Percentiles rank a stretch among this genome's conserved stretches.
Evolutionary conservation across 2,329 filamentous ascomycete species (phyloP).

Genomic region (Ambrosiella cleistominuta): DNA sequence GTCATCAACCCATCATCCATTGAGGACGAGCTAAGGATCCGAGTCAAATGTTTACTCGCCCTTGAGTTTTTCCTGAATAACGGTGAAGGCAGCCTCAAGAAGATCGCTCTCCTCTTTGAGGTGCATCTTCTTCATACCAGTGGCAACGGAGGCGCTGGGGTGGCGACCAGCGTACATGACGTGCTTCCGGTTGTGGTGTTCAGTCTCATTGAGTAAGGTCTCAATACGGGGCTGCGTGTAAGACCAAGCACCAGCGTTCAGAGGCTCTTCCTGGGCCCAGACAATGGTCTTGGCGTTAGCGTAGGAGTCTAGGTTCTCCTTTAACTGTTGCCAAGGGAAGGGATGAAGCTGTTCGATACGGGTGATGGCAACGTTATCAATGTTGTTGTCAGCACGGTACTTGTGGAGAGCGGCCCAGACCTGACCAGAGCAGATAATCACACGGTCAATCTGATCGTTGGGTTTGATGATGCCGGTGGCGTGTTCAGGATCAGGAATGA

Average conservation of each 20-base stretch:
- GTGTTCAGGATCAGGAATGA: conserved; percentile 82
- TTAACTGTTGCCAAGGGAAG: conserved; percentile 94
- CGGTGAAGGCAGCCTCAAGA: conserved; percentile 45
- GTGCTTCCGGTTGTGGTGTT: conserved; percentile 84
- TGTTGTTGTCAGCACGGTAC: conserved; percentile 69
- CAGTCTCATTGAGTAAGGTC: conserved; percentile 81
- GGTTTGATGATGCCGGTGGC: conserved; percentile 54
- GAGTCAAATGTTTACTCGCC: conserved; percentile 31
- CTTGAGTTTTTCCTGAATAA: conserved; percentile 53
- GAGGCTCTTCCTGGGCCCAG: conserved; percentile 92
- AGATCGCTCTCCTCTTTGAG: conserved; percentile 85
- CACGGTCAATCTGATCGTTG: conserved; percentile 76
- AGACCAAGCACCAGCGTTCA: conserved; percentile 93
- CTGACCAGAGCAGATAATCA: conserved; percentile 87
- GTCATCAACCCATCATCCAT: no score
- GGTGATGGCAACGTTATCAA: conserved; percentile 84
- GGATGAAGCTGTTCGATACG: conserved; percentile 96
- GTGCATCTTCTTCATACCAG: conserved; percentile 75
- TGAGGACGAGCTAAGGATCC: no score
- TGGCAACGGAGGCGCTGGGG: conserved; percentile 85
- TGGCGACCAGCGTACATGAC: conserved; percentile 94
- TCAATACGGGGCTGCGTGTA: conserved; percentile 96
- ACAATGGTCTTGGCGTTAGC: conserved; percentile 96
- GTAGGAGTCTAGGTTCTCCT: conserved; percentile 92
- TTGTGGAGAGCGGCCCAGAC: conserved; percentile 83